These are phyloP conservation scores for Trametes villosa DNA, from an alignment of 768 basidiomycete genomes.

Conservation along the genomic window DNA sequence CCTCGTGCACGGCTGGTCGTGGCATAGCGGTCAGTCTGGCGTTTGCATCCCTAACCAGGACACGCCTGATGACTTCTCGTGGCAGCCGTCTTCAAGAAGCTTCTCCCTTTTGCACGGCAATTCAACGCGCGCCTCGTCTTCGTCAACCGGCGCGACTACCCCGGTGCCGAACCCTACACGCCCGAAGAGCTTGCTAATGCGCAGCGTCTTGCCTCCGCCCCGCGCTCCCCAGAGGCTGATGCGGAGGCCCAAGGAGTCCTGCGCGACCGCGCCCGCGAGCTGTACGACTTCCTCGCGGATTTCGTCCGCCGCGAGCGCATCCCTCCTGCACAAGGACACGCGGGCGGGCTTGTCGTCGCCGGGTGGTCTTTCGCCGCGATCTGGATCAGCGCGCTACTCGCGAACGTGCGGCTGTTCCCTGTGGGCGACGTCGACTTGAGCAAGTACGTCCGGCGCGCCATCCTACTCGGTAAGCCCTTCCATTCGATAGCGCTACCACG, in stretches of 20 bases:
- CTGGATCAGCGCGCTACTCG: slow-evolving; percentile 14
- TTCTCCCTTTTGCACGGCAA: slow-evolving; percentile 17
- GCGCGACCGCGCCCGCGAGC: slow-evolving; percentile 38
- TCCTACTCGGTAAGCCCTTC: slow-evolving; percentile 12
- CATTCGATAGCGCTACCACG: too few relatives aligned
- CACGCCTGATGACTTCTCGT: background rate
- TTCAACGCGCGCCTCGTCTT: slow-evolving; percentile 29
- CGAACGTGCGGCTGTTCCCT: background rate
- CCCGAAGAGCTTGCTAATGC: slow-evolving; percentile 12
- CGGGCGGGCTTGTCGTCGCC: slow-evolving; percentile 20
- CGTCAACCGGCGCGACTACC: slow-evolving; percentile 34
- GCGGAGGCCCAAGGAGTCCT: slow-evolving; percentile 22
- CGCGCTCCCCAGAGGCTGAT: slow-evolving; percentile 21
- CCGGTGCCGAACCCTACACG: slow-evolving; percentile 25
- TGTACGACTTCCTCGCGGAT: slow-evolving; percentile 38
- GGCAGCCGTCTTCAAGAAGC: slow-evolving; percentile 8
- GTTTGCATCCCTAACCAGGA: slow-evolving; percentile 11
- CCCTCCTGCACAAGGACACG: slow-evolving; percentile 23
- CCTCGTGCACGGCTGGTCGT: slow-evolving; percentile 24
- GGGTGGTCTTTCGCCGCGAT: slow-evolving; percentile 22
- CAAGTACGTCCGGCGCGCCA: slow-evolving; percentile 12
- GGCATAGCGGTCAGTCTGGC: slow-evolving; percentile 13
- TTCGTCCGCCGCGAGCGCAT: slow-evolving; percentile 40
- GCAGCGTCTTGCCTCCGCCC: background rate
- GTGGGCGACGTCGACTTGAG: slow-evolving; percentile 3